Conservation (phyloP, 139 green algal species). For the Yamagishiella unicocca region DNA sequence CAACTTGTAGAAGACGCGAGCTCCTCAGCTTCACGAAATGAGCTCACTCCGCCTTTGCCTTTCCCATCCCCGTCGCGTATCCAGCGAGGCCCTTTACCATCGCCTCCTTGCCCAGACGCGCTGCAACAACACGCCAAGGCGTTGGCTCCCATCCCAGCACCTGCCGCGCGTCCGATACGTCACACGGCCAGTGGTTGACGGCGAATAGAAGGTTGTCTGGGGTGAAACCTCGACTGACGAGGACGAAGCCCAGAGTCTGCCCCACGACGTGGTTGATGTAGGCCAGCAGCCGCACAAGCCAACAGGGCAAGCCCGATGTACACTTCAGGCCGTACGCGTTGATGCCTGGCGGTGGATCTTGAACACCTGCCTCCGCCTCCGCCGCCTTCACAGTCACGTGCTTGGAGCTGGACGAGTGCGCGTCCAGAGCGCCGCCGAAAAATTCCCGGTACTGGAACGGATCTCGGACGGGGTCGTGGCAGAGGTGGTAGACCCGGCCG, state of each 20-base stretch:
- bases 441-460: conserved; percentile 12
- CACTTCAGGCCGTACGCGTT: conserved; percentile 1
- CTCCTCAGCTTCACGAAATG: no score
- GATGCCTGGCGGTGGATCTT: not conserved
- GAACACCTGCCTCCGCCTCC: conserved; percentile 21
- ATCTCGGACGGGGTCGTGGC: conserved; percentile 23
- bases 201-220: not conserved
- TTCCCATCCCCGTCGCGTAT: not conserved
- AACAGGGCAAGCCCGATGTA: not conserved
- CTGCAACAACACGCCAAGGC: conserved; percentile 37
- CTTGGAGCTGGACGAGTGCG: not conserved
- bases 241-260: not conserved
- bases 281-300: not conserved
- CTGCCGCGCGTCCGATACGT: conserved; percentile 15
- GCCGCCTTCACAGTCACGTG: not conserved
- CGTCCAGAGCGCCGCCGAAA: not conserved
- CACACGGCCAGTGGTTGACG: conserved; percentile 3
- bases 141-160: conserved; percentile 47
- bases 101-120: conserved; percentile 6
- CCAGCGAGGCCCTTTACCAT: not conserved
- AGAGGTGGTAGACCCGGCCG: conserved; percentile 34
- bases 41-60: conserved; percentile 16
- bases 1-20: no score
- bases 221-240: not conserved
- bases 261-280: conserved; percentile 11